Conservation (phyloP, 2,329 filamentous ascomycete species). For the Colletotrichum chlorophyti region DNA sequence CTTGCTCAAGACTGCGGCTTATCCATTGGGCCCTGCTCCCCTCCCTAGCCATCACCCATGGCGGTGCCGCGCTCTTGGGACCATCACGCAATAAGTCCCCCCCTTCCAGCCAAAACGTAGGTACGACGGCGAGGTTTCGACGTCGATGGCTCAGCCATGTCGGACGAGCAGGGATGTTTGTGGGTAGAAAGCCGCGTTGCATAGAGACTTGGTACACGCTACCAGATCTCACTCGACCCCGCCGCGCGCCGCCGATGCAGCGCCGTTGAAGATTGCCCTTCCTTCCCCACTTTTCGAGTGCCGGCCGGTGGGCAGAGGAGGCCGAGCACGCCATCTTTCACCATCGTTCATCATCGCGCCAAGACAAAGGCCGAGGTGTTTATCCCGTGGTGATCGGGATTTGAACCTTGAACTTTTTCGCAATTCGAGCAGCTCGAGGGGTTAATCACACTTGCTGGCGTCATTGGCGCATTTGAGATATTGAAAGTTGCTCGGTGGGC, state of each 20-base stretch:
- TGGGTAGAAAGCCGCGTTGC: neutral
- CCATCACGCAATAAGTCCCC: conserved; percentile 15
- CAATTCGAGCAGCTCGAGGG: too few relatives aligned
- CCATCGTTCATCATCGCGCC: conserved; percentile 25
- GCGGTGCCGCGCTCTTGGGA: conserved; percentile 14
- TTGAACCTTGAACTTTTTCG: conserved; percentile 5
- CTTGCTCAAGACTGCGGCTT: too few relatives aligned
- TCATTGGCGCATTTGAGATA: too few relatives aligned
- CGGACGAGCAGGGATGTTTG: neutral
- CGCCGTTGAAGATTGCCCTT: neutral
- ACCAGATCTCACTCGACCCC: too few relatives aligned
- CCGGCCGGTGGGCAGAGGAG: neutral
- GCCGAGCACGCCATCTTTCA: conserved; percentile 21
- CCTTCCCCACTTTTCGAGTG: neutral
- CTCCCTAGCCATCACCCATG: too few relatives aligned
- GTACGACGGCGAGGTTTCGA: too few relatives aligned
- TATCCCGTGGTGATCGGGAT: conserved; percentile 5
- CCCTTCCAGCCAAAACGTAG: too few relatives aligned
- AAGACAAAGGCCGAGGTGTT: conserved; percentile 12
- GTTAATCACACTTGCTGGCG: too few relatives aligned
- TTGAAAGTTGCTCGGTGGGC: too few relatives aligned
- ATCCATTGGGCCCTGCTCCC: too few relatives aligned
- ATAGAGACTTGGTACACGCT: too few relatives aligned
- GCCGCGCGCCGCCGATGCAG: neutral
- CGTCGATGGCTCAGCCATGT: too few relatives aligned